Evolutionary conservation across 208 protist species (phyloP).

Genomic region (Trypanosoma lewisi): DNA sequence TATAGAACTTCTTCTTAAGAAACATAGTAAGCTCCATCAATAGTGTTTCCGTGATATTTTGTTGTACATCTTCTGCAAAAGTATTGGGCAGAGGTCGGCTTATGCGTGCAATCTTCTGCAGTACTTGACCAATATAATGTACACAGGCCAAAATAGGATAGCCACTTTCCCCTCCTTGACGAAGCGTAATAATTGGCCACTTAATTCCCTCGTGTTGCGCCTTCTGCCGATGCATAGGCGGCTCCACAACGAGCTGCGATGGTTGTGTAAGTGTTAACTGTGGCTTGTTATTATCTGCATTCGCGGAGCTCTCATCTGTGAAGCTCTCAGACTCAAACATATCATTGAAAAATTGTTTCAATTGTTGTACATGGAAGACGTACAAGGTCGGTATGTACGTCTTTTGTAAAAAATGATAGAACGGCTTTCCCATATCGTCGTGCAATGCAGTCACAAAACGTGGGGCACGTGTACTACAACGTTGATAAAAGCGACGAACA

Average conservation of each 20-base stretch:
- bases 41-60: slow-evolving; percentile 60
- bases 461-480: slow-evolving; percentile 53
- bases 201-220: slow-evolving; percentile 14
- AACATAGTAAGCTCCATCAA: slow-evolving; percentile 68
- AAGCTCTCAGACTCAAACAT: slow-evolving; percentile 35
- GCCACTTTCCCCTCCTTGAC: slow-evolving; percentile 10
- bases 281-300: neutral
- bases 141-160: slow-evolving; percentile 71
- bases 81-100: slow-evolving; percentile 41
- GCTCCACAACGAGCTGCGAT: neutral
- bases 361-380: slow-evolving; percentile 68
- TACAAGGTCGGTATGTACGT: slow-evolving; percentile 71
- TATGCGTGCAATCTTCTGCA: slow-evolving; percentile 63
- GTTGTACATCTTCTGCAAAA: slow-evolving; percentile 59
- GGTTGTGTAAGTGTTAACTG: neutral
- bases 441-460: slow-evolving; percentile 32
- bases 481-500: slow-evolving; percentile 56
- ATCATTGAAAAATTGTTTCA: slow-evolving; percentile 48
- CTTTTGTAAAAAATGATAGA: slow-evolving; percentile 56
- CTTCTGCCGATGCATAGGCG: slow-evolving; percentile 11
- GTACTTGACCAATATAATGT: slow-evolving; percentile 71
- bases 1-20: slow-evolving; percentile 66
- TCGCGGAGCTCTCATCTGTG: slow-evolving; percentile 9
- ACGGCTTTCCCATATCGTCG: slow-evolving; percentile 69
- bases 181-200: slow-evolving; percentile 62